These are phyloP conservation scores for Suhomyces guaymorum DNA, from an alignment of 1,139 yeast species.

Conservation along the genomic window DNA sequence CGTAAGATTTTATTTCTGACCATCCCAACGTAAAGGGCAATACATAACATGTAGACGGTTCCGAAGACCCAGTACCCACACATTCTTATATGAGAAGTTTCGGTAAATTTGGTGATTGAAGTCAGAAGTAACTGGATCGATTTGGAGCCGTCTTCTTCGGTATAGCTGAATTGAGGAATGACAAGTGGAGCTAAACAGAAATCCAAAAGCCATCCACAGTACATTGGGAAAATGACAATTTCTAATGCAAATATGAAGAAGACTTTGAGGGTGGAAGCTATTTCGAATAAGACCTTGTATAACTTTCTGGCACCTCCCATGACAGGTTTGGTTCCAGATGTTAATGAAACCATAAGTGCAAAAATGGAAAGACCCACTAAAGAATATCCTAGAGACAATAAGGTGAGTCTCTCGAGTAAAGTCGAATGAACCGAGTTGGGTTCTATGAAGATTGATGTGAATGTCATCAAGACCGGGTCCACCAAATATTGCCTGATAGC, in stretches of 20 bases:
- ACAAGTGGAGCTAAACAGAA: slow-evolving; percentile 63
- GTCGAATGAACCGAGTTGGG: slow-evolving; percentile 19
- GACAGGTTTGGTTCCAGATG: slow-evolving; percentile 44
- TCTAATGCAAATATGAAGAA: slow-evolving; percentile 76
- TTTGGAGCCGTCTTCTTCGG: slow-evolving; percentile 13
- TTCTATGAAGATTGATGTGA: slow-evolving; percentile 23
- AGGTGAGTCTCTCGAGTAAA: slow-evolving; percentile 36
- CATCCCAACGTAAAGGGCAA: slow-evolving; percentile 88
- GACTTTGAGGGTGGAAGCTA: slow-evolving; percentile 65
- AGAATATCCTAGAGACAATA: slow-evolving; percentile 41
- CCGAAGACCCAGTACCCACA: slow-evolving; percentile 71
- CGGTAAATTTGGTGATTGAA: slow-evolving; percentile 23
- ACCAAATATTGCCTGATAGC: slow-evolving; percentile 9
- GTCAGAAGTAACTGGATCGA: slow-evolving; percentile 27
- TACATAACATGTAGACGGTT: slow-evolving; percentile 80
- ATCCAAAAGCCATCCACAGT: slow-evolving; percentile 80
- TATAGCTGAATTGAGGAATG: slow-evolving; percentile 21
- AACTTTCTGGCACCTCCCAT: slow-evolving; percentile 49
- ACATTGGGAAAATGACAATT: slow-evolving; percentile 77
- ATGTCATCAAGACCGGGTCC: slow-evolving; percentile 9
- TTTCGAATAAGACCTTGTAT: slow-evolving; percentile 55
- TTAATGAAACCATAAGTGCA: slow-evolving; percentile 36
- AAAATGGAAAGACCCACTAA: slow-evolving; percentile 30
- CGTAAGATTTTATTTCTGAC: slow-evolving; percentile 71
- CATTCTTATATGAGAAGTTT: slow-evolving; percentile 18